Evolutionary conservation across 257 asterid genomes (phyloP), one percentile per base, ranked within the genome.

Genomic region (Gentiana macrophylla): DNA sequence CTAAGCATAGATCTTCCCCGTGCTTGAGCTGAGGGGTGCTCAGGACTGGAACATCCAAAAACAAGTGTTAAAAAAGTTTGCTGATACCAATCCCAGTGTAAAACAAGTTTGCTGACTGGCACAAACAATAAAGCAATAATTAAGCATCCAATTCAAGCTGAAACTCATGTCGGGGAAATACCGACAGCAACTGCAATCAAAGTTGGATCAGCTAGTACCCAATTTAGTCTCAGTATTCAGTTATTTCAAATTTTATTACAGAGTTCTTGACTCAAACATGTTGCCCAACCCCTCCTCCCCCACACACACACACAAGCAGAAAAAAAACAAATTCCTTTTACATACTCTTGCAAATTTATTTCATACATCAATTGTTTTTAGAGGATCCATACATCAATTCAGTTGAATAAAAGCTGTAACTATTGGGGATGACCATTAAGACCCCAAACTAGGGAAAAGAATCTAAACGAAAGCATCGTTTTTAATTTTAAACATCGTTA

Each of bases 1-100:
- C 97, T 91, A 76, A 86, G 97, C 86, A 89, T 71, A 56, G 97
- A 89, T 71, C 94, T 76, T 53, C 95, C 91, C 57, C 73, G 92
- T 55, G 89, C 95, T 62, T 78, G 91, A 59, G 78, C 81, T 65
- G 74, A 52, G 62, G 89, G 89, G 69, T 74, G 89, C 74, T 86
- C 95, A 6, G 95, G 97, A 75, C 95, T 89, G 74, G 32, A 74
- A 63, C 37, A 37, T 38, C 55, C 50, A 33, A 53, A 50, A 55
- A 12, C 50, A 56, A 38, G 43, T 35, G 53, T 55, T 59, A 11
- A 55, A 12, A 41, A 59, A n/a, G 51, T 45, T 13, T 12, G 35
- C 8, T 32, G 4, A 41, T 7, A 41, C 46, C 46, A 5, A 2
- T 41, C 46, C 46, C 46, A 24, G 10, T 41, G 5, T 41, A 41